Evolutionary conservation across 148 eudicot genomes (phyloP), one percentile per base, ranked within the genome.

Genomic region (Dianthus caryophyllus): DNA sequence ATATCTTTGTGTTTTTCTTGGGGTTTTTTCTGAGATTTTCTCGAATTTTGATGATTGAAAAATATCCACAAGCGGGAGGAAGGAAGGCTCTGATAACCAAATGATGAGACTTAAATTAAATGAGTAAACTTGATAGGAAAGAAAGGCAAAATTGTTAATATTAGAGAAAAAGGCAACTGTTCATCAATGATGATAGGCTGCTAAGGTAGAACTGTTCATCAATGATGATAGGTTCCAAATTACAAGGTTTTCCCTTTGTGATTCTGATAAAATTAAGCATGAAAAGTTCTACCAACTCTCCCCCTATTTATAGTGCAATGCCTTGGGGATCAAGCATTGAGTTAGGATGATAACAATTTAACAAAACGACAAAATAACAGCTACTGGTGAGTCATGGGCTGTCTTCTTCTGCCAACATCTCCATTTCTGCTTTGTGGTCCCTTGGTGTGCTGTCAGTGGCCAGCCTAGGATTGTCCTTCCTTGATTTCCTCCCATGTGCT

Each of bases 1-100:
- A 49, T 44, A 44, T 44, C 48, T 44, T 44, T 44, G 48, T 44
- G 16, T 44, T 44, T 44, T 44, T 44, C 48, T 49, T n/a, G 18
- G 53, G 53, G 55, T 50, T 50, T 50, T 50, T 50, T 50, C 55
- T 49, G 8, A 49, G 55, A 5, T 50, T 50, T 50, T 18, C 55
- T 50, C 55, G 25, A 50, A 50, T 50, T 50, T 50, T 50, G 55
- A 50, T 6, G 24, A 25, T 18, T 18, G 1, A 16, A 13, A 20
- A 21, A 50, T 18, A 18, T 50, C 25, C 55, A 50, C 25, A 21
- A 25, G 55, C 24, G 24, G 7, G 55, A 50, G 55, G 55, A 50
- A 18, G 25, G 25, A 50, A 50, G 4, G 25, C 55, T 50, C 55
- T 50, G 55, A 50, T 50, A 13, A 50, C 55, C 55, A 50, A 50